These are phyloP conservation scores for Auricularia sp. DNA, from an alignment of 768 basidiomycete genomes.

Conservation along the genomic window DNA sequence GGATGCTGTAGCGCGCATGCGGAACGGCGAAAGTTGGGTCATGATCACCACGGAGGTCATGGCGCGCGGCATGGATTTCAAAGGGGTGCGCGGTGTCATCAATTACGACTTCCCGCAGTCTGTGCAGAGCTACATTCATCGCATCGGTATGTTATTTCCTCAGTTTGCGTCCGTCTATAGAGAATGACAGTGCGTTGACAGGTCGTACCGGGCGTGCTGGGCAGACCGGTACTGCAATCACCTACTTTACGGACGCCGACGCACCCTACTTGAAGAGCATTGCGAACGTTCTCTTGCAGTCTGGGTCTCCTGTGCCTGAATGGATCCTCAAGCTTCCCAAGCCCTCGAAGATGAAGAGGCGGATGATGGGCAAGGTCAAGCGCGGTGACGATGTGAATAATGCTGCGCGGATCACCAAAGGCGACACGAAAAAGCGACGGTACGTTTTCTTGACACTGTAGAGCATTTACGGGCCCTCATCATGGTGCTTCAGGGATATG, in stretches of 20 bases:
- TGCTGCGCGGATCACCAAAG: constrained; percentile 57
- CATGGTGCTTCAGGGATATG: constrained; percentile 51
- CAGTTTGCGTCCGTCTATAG: background rate
- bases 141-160: constrained; percentile 54
- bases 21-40: constrained; percentile 85
- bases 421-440: constrained; percentile 67
- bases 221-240: constrained; percentile 83
- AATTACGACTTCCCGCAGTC: constrained; percentile 97
- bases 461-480: constrained; percentile 5
- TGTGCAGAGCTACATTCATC: constrained; percentile 91
- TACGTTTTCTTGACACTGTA: constrained; percentile 18
- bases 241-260: constrained; percentile 93
- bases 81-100: constrained; percentile 85
- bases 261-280: constrained; percentile 88
- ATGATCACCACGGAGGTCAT: constrained; percentile 95
- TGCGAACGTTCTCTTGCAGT: constrained; percentile 90
- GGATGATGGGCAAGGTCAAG: constrained; percentile 75
- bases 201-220: constrained; percentile 95
- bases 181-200: constrained; percentile 16
- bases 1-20: constrained; percentile 75
- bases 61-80: constrained; percentile 98
- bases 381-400: constrained; percentile 66
- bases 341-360: constrained; percentile 81
- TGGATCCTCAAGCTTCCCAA: constrained; percentile 95
- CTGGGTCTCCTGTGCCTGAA: constrained; percentile 82